Conservation (phyloP, 176 grass and related monocot species). For the Triticum monococcum region DNA sequence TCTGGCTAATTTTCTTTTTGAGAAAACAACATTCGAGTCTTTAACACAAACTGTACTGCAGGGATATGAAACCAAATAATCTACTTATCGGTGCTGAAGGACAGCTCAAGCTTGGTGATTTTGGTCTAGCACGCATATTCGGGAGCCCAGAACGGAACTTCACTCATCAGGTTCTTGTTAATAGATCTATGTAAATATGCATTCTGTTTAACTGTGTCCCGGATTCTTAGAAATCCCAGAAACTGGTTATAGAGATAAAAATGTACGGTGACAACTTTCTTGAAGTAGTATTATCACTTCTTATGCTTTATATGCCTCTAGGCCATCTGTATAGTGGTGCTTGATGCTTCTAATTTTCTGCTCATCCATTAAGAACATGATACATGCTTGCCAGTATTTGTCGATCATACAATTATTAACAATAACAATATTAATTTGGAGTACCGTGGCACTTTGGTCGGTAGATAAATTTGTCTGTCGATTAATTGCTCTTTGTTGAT, state of each 20-base stretch:
- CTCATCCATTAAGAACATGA: neutral
- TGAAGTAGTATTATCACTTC: conserved; percentile 6
- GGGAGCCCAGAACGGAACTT: conserved; percentile 91
- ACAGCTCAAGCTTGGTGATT: conserved; percentile 94
- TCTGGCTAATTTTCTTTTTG: conserved; percentile 29
- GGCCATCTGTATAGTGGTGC: neutral
- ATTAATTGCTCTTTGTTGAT: conserved; percentile 16
- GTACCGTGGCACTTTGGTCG: neutral
- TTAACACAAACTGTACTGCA: conserved; percentile 42
- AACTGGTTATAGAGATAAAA: conserved; percentile 11
- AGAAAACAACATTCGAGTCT: neutral
- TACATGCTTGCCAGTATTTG: conserved; percentile 1
- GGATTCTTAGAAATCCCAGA: neutral
- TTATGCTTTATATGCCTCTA: conserved; percentile 1
- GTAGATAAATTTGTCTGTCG: neutral
- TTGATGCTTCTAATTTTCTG: conserved; percentile 6
- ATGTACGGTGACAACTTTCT: neutral
- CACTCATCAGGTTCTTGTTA: conserved; percentile 83
- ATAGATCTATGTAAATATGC: neutral
- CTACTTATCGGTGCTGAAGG: conserved; percentile 86
- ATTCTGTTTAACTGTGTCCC: neutral
- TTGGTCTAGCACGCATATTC: conserved; percentile 92
- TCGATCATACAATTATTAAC: neutral
- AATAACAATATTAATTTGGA: conserved; percentile 1
- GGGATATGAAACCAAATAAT: conserved; percentile 99